These are phyloP conservation scores for Cicer bijugum DNA, from an alignment of 306 rosid species.

Conservation along the genomic window DNA sequence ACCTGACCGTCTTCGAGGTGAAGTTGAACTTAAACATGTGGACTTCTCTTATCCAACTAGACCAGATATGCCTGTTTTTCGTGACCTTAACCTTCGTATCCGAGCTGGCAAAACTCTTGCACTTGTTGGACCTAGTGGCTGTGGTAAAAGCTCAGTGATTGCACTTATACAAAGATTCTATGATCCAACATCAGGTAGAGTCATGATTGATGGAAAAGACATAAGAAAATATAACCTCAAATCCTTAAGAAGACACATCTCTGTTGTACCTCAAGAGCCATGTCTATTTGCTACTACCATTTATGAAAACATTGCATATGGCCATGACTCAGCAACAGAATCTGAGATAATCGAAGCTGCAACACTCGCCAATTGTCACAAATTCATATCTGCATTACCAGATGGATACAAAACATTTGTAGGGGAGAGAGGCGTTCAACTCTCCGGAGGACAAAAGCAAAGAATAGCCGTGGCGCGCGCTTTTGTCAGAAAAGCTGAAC, in stretches of 20 bases:
- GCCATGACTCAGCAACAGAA: slow-evolving; percentile 85
- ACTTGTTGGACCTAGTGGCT: slow-evolving; percentile 98
- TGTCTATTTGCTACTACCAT: slow-evolving; percentile 87
- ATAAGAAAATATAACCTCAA: slow-evolving; percentile 91
- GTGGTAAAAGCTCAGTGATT: slow-evolving; percentile 96
- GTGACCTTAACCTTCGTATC: slow-evolving; percentile 88
- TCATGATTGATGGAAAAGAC: slow-evolving; percentile 89
- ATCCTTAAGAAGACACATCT: slow-evolving; percentile 85
- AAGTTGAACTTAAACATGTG: slow-evolving; percentile 90
- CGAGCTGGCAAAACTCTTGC: slow-evolving; percentile 97
- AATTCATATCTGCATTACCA: slow-evolving; percentile 81
- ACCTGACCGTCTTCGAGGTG: slow-evolving; percentile 90
- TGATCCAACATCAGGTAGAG: slow-evolving; percentile 89
- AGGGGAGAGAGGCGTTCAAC: slow-evolving; percentile 93
- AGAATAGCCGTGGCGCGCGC: slow-evolving; percentile 94
- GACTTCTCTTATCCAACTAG: slow-evolving; percentile 91
- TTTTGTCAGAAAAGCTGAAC: slow-evolving; percentile 81
- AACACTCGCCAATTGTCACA: slow-evolving; percentile 87
- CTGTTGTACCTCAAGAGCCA: slow-evolving; percentile 96
- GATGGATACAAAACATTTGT: slow-evolving; percentile 90
- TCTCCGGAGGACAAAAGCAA: slow-evolving; percentile 96
- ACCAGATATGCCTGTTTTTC: slow-evolving; percentile 85
- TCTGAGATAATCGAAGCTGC: slow-evolving; percentile 94
- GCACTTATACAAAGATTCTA: slow-evolving; percentile 84
- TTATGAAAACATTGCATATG: slow-evolving; percentile 90